Conservation (phyloP, 1,284 basidiomycete genomes). For the Apiotrichum veenhuisii region DNA sequence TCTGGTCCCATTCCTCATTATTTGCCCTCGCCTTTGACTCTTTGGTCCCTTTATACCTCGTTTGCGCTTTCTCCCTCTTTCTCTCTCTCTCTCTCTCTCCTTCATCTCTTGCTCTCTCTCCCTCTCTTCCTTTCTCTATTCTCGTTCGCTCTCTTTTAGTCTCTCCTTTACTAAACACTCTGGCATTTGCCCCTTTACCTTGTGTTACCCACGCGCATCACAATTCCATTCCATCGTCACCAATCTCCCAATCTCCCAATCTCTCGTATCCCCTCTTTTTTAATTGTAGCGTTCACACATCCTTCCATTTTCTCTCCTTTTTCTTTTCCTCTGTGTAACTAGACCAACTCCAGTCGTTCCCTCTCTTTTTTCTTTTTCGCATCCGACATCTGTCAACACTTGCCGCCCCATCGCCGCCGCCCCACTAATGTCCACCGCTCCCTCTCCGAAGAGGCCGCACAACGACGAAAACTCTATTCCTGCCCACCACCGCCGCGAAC, state of each 20-base stretch:
- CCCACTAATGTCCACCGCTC: slow-evolving; percentile 13
- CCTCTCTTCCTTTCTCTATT: neutral
- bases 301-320: neutral
- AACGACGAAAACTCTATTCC: slow-evolving; percentile 24
- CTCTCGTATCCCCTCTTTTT: neutral
- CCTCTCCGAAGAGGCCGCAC: slow-evolving; percentile 13
- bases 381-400: neutral
- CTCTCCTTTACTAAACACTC: too few relatives aligned
- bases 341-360: slow-evolving; percentile 2
- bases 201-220: neutral
- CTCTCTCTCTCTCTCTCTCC: neutral
- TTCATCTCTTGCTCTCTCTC: neutral
- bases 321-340: neutral
- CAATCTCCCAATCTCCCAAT: neutral
- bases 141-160: neutral
- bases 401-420: neutral
- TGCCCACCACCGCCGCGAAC: slow-evolving; percentile 1
- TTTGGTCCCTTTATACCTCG: neutral
- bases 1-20: neutral
- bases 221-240: neutral
- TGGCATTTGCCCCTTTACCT: neutral
- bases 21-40: neutral
- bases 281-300: neutral
- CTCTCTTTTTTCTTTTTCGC: neutral
- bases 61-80: neutral